Conservation (phyloP, 805 yeast species). For the Starmerella bacillaris region DNA sequence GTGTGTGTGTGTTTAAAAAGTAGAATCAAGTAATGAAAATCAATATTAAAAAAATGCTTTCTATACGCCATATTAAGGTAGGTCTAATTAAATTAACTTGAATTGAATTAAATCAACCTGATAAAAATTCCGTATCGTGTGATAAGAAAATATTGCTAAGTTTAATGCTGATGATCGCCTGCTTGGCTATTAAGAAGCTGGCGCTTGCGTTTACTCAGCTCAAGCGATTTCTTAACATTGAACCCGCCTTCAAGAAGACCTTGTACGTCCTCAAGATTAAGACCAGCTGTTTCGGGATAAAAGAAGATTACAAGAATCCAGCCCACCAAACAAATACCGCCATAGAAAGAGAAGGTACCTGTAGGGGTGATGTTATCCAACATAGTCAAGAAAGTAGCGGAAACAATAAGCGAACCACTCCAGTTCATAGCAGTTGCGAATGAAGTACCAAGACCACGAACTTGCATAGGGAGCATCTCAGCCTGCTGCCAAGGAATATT, state of each 20-base stretch:
- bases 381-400: slow-evolving; percentile 88
- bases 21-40: no score
- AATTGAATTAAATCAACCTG: no score
- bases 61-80: no score
- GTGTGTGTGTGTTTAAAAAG: no score
- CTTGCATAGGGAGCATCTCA: slow-evolving; percentile 83
- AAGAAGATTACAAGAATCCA: slow-evolving; percentile 61
- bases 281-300: slow-evolving; percentile 81
- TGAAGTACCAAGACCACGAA: slow-evolving; percentile 81
- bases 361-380: slow-evolving; percentile 81
- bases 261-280: slow-evolving; percentile 84
- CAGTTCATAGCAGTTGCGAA: slow-evolving; percentile 86
- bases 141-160: no score
- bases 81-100: no score
- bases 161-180: no score
- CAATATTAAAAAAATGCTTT: no score
- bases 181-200: slow-evolving; percentile 7
- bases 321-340: slow-evolving; percentile 58
- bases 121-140: no score
- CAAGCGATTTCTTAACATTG: slow-evolving; percentile 50
- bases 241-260: slow-evolving; percentile 67
- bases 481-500: slow-evolving; percentile 98
- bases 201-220: slow-evolving; percentile 27
- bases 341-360: slow-evolving; percentile 84
- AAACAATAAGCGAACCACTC: slow-evolving; percentile 83